Base-by-base conservation (phyloP, 2,329 filamentous ascomycete species). In the Neofusicoccum cordaticola region DNA sequence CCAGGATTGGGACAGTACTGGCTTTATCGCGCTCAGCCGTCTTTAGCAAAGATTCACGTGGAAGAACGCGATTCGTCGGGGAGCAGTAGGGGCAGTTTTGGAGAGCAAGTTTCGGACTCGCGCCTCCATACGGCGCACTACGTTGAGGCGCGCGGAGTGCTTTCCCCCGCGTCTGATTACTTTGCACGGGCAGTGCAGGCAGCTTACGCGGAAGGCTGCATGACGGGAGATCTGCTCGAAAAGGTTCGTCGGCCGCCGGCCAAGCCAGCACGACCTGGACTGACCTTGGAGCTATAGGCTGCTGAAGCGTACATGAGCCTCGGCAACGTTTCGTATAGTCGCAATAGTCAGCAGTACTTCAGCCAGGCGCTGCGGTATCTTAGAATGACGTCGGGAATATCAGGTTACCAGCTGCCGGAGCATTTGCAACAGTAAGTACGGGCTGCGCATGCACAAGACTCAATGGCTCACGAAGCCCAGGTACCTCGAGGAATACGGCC, bases 271-370 rank as follows among this genome's bases (percentile, higher is more conserved):
- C 9, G 47, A 47, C 56, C 35, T 45, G 17, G 53, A 66, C 35
- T 63, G 61, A 62, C 48, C 57, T 53, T 41, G 66, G 51, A 15
- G 50, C 42, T 37, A 13, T 66, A 83, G 81, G 78, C 82, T 39
- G 82, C 83, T 19, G 82, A 85, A 73, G 80, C 82, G 39, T 79
- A 79, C 65, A 84, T 84, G 79, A 83, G 80, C 62, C 69, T 85
- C 15, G 82, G 82, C 13, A 85, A 84, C 63, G 81, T 83, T 1
- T 81, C 80, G 3, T 79, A 78, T 22, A 71, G 77, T 7, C 76
- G 79, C 39, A 69, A 72, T 44, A 82, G 82, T 65, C 75, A 81
- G 67, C 72, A 72, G 13, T 77, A 81, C 62, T 85, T 83, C 66
- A 72, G 73, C 17, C 74, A 79, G 68, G 83, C 83, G 0, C 71